Evolutionary conservation across 129 eudicot species (phyloP).

Genomic region (Logfia minima): DNA sequence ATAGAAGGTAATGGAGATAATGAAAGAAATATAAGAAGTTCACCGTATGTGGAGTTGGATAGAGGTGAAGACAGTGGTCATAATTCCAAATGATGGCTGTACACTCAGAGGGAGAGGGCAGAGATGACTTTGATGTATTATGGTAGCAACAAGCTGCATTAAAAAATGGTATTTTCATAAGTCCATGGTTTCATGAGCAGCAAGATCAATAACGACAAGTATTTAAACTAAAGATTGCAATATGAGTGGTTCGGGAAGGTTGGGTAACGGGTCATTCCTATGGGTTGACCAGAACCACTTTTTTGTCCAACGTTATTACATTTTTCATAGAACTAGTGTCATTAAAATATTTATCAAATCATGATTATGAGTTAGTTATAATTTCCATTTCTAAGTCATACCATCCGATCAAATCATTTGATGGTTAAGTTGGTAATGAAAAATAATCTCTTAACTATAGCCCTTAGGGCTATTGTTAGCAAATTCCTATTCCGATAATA

Average conservation of each 20-base stretch:
- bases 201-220: constrained; percentile 2
- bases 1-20: constrained; percentile 13
- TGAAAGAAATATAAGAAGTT: neutral
- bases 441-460: neutral
- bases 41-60: constrained; percentile 97
- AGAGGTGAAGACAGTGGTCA: constrained; percentile 87
- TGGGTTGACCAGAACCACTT: neutral
- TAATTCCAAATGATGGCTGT: constrained; percentile 92
- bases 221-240: neutral
- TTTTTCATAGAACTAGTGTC: neutral
- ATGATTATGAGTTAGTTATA: too few species aligned
- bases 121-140: constrained; percentile 94
- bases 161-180: neutral
- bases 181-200: neutral
- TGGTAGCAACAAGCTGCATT: constrained; percentile 97
- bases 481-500: too few species aligned
- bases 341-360: too few species aligned
- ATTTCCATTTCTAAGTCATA: too few species aligned
- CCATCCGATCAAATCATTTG: too few species aligned
- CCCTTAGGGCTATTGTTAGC: too few species aligned
- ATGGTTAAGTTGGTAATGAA: neutral
- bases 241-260: neutral
- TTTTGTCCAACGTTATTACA: neutral
- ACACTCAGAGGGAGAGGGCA: constrained; percentile 87
- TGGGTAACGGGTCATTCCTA: neutral